Base-by-base conservation (phyloP, 2,329 filamentous ascomycete genomes). In the Hymenoscyphus repandus region DNA sequence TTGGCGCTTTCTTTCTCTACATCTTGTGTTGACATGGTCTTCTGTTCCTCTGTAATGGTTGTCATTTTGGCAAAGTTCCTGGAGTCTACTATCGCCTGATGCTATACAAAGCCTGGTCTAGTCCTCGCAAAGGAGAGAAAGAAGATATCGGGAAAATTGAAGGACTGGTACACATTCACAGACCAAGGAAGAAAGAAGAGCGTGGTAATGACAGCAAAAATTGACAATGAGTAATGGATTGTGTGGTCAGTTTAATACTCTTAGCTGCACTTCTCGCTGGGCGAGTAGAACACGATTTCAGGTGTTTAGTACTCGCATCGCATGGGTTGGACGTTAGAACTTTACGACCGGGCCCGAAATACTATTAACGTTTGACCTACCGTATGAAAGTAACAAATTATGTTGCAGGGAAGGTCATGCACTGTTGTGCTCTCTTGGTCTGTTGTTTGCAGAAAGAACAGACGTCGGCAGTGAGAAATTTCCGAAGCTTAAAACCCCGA, bases 301-400 rank as follows among this genome's bases (percentile, higher is more conserved):
- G n/a, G n/a, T n/a, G n/a, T n/a, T 11, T 41, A 5, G n/a, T 12
- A 17, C 13, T 44, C 12, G 18, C 41, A 37, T 37, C 34, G 12
- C 34, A 17, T 13, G 34, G 15, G 12, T 17, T 13, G 10, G 34
- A 69, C 46, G 11, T 27, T 37, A 37, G 22, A 27, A 27, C 22
- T 27, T 27, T 27, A 27, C 22, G 22, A 27, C 22, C 22, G 22
- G 22, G 7, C 22, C 22, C 22, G 22, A 27, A 27, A 27, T 27
- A 7, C 4, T 27, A 27, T 27, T 27, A 27, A 27, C 22, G 22
- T 27, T 4, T 27, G 22, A 27, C 22, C 22, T 27, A 27, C 22
- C 22, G 22, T 27, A 4, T 27, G 22, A 27, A 27, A 4, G 22
- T 27, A 27, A 27, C 22, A 27, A 7, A 27, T 27, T 27, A 27